Base-by-base conservation (phyloP, 805 yeast genomes). In the Lipomyces orientalis region DNA sequence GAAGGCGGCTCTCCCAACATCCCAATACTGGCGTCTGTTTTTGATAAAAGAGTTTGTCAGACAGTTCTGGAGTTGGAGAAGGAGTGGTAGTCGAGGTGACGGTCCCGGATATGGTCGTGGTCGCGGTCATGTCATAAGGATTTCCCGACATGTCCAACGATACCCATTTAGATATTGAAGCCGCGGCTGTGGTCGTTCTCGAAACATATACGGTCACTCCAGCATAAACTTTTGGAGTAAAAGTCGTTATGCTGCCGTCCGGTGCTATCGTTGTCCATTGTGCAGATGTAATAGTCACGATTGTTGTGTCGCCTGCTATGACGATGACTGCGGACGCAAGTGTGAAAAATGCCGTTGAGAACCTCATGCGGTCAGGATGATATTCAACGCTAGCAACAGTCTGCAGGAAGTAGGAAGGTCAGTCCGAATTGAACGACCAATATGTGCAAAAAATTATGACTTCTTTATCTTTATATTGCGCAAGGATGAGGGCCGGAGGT, bases 181-280 rank as follows among this genome's bases (percentile, higher is more conserved):
- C 74, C 37, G 66, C 59, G 1, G 80, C 70, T 4, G 61, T 58
- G 9, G 69, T 3, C 7, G 69, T 63, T 46, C 85, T 84, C 1
- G 83, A 79, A 1, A 78, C 83, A 54, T 80, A 79, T 64, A 84
- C 83, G 1, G 88, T 85, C 16, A 86, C 88, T 49, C 87, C 88
- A 58, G 82, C 85, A 69, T 85, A 82, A 56, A 89, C 88, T 0
- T 81, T 81, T 1, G 96, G 92, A 0, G 94, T 91, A 69, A 89
- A 88, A 0, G 66, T 62, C 55, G 64, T 34, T 37, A 69, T 68
- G 2, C 58, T 46, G 2, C 72, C 73, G 37, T 65, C 62, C 25
- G 67, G 22, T 9, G 62, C n/a, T 1, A 73, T 72, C 22, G 74
- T 61, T 4, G 66, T 61, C 74, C 74, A 72, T 14, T 66, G 69